phyloP scores from a whole-genome alignment of 441 rosid genomes.

The Gossypium davidsonii region DNA sequence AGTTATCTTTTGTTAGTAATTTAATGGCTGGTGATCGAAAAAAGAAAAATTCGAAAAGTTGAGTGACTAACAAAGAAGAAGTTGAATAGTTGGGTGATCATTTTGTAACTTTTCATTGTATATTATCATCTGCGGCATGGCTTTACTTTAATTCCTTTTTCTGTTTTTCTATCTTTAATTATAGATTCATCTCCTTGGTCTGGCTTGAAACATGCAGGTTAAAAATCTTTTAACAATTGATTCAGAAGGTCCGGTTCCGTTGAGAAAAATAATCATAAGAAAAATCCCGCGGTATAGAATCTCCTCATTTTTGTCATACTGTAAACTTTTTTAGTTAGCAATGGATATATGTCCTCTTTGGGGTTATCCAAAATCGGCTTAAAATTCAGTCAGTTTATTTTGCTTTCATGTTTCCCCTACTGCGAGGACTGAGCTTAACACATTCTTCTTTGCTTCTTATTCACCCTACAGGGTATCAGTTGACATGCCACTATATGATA shows the following conservation, averaged over 20 bases:
- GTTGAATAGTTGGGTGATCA: no score
- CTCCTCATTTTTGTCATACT: background rate
- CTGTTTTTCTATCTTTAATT: background rate
- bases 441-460: conserved; percentile 14
- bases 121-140: background rate
- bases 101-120: no score
- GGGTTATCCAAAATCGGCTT: background rate
- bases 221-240: conserved; percentile 77
- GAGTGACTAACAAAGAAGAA: no score
- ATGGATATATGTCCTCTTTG: background rate
- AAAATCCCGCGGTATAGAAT: conserved; percentile 70
- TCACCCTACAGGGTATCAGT: conserved; percentile 60
- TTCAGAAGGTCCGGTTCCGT: conserved; percentile 57
- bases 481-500: conserved; percentile 79
- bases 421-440: conserved; percentile 2
- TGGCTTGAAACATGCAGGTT: conserved; percentile 38
- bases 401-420: background rate
- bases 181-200: background rate
- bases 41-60: no score
- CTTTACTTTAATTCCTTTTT: background rate
- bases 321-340: background rate
- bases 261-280: conserved; percentile 74
- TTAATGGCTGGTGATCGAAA: no score
- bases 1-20: no score
- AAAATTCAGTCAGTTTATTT: background rate